Evolutionary conservation across 441 rosid species (phyloP), one percentile per base, ranked within the genome.

Genomic region (Kokia cookei): DNA sequence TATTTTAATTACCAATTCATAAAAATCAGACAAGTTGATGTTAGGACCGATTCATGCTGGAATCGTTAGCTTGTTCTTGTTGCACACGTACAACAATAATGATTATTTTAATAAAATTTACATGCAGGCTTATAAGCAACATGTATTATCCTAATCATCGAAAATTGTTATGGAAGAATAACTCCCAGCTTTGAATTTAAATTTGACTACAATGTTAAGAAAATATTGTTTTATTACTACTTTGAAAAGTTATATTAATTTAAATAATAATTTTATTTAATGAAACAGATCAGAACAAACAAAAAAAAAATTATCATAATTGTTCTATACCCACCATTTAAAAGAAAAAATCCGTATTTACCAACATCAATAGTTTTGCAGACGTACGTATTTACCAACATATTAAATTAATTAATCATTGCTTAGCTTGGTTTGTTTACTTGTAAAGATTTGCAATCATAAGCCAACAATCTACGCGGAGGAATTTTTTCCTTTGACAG

Each of bases 391-490:
- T 37, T 37, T 37, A 37, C 42, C 42, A 7, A 37, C 9, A 37
- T 37, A 37, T 37, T 37, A 37, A 37, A 37, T 7, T 7, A 37
- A 37, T 1, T 3, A 24, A 32, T 17, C 48, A 37, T 63, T 63
- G 12, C 68, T 64, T 64, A 64, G 12, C 68, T 64, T 0, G 29
- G 50, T 64, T 10, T 19, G 68, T 40, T 64, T 17, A 40, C 68
- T 64, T 40, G 68, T 64, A 2, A 37, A 64, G 29, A 64, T 17
- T 17, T 17, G 68, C 50, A 64, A 64, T 17, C 42, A 64, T 64
- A 64, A 64, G 50, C 50, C 68, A 17, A 40, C 50, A 64, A 40
- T 40, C 48, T 40, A 63, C 67, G 67, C 67, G 67, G 67, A 40
- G 67, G 13, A 10, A 4, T 50, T 40, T 63, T 37, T 4, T 12